Percentiles rank a stretch among this genome's conserved stretches.
Evolutionary conservation across 139 green algal species (phyloP).

Genomic region (Closterium sp.): DNA sequence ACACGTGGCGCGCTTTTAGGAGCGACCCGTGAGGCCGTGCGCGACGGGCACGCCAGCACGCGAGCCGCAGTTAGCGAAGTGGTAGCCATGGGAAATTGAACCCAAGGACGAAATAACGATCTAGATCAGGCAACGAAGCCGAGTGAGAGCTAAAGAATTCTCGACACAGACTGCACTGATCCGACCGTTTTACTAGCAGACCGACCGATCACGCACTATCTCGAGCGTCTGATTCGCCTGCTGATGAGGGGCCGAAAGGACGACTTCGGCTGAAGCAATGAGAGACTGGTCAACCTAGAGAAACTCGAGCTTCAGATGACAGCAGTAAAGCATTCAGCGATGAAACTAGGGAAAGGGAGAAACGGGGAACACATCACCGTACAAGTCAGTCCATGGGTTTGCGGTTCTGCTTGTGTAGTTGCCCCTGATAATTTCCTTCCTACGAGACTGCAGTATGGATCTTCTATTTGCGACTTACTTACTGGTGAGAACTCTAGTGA

Average conservation of each 20-base stretch:
- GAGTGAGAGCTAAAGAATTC: background rate
- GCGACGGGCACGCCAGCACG: background rate
- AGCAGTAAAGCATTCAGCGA: background rate
- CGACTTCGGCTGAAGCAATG: background rate
- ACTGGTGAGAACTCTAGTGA: too few relatives aligned
- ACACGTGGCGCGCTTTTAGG: background rate
- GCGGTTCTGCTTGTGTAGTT: background rate
- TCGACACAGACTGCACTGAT: background rate
- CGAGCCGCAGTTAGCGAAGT: background rate
- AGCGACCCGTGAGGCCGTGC: background rate
- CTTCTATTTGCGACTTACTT: too few relatives aligned
- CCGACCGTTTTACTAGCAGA: background rate
- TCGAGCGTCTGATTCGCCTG: background rate
- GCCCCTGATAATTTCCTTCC: background rate
- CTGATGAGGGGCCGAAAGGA: background rate
- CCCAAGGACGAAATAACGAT: background rate
- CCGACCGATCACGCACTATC: background rate
- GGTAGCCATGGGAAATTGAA: background rate
- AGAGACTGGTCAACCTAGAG: background rate
- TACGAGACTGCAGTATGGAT: too few relatives aligned
- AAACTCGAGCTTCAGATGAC: background rate
- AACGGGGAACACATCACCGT: background rate
- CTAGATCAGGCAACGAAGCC: background rate
- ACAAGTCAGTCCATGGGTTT: background rate
- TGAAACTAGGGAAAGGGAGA: background rate